phyloP scores from a whole-genome alignment of 108 stramenopile species.

The Bacterosira constricta region DNA sequence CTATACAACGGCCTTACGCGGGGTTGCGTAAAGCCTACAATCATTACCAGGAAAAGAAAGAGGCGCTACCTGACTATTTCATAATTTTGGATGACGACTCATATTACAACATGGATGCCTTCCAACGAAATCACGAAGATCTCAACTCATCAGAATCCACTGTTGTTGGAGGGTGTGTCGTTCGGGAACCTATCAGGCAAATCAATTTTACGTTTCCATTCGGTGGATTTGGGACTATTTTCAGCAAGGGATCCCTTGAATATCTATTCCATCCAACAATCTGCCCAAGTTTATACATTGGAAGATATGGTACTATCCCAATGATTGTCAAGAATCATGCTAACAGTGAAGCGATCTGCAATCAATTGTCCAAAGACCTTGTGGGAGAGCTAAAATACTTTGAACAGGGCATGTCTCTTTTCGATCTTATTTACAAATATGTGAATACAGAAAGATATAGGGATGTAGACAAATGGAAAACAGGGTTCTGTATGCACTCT shows the following conservation, averaged over 20 bases:
- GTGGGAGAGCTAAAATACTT: slow-evolving; percentile 33
- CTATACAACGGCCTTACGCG: slow-evolving; percentile 35
- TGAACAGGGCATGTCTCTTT: slow-evolving; percentile 36
- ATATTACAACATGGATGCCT: slow-evolving; percentile 47
- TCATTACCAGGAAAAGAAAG: slow-evolving; percentile 9
- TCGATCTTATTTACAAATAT: slow-evolving; percentile 42
- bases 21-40: slow-evolving; percentile 20
- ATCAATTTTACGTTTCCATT: slow-evolving; percentile 48
- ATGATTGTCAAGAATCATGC: no score
- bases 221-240: slow-evolving; percentile 54
- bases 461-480: slow-evolving; percentile 11
- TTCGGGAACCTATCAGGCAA: slow-evolving; percentile 7
- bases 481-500: slow-evolving; percentile 29
- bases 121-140: slow-evolving; percentile 8
- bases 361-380: slow-evolving; percentile 22
- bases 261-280: slow-evolving; percentile 29
- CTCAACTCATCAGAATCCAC: slow-evolving; percentile 8
- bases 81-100: slow-evolving; percentile 62
- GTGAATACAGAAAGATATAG: slow-evolving; percentile 20
- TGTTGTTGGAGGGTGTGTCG: slow-evolving; percentile 47
- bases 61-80: slow-evolving; percentile 53
- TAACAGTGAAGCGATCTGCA: slow-evolving; percentile 10
- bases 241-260: slow-evolving; percentile 41
- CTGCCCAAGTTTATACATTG: no score
- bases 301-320: no score